A percentile compares a stretch with the other conserved stretches of the same genome.
These are phyloP conservation scores for Clitopilus hobsonii DNA, from an alignment of 768 basidiomycete species.

Conservation along the genomic window DNA sequence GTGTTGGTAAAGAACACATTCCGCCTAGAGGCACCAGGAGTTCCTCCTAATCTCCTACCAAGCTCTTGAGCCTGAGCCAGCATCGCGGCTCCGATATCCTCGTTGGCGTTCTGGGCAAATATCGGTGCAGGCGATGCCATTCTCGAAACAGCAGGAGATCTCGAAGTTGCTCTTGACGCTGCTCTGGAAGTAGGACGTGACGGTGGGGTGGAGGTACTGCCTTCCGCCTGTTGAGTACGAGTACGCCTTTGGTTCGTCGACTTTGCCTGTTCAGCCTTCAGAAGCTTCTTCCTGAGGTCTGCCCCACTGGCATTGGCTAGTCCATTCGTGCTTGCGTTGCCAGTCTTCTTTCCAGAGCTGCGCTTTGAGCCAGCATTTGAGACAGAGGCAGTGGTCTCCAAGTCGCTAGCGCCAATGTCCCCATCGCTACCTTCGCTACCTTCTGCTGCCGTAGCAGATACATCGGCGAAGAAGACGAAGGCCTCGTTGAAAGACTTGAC, in stretches of 20 bases:
- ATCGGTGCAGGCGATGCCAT: slow-evolving; percentile 51
- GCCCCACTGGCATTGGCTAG: slow-evolving; percentile 32
- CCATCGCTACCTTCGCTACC: slow-evolving; percentile 60
- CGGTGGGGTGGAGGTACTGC: not conserved
- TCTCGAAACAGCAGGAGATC: slow-evolving; percentile 45
- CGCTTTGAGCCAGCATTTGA: slow-evolving; percentile 34
- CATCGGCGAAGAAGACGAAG: slow-evolving; percentile 57
- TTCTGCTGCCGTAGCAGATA: slow-evolving; percentile 7
- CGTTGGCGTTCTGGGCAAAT: slow-evolving; percentile 37
- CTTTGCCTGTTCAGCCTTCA: slow-evolving; percentile 83
- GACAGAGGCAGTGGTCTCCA: slow-evolving; percentile 33
- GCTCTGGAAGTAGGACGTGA: not conserved
- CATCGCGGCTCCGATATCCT: slow-evolving; percentile 13
- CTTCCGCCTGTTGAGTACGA: slow-evolving; percentile 21
- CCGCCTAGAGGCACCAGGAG: slow-evolving; percentile 25
- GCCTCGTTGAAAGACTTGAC: slow-evolving; percentile 64
- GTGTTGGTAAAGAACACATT: slow-evolving; percentile 87
- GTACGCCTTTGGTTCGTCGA: slow-evolving; percentile 52
- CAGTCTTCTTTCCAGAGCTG: slow-evolving; percentile 22
- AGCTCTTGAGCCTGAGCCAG: not conserved
- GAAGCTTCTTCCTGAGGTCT: slow-evolving; percentile 72
- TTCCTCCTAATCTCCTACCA: not conserved
- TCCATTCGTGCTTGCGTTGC: not conserved
- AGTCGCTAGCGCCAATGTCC: slow-evolving; percentile 28
- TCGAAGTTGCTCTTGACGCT: not conserved